Evolutionary conservation across 345 rosid species (phyloP), one percentile per base, ranked within the genome.

Genomic region (Acer campestre): DNA sequence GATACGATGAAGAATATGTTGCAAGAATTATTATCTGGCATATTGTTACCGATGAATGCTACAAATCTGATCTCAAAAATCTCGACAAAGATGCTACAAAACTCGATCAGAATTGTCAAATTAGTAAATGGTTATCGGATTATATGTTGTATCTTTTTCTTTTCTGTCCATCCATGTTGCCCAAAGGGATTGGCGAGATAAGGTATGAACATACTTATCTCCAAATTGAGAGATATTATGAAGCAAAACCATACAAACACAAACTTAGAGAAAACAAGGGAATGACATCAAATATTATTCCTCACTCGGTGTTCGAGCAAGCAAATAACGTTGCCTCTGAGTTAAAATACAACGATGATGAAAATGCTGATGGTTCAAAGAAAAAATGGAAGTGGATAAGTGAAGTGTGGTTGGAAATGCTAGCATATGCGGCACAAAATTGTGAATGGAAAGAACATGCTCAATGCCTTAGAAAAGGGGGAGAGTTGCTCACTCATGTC

Each of bases 401-500:
- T 56, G 2, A 56, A 56, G 61, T 56, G 61, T 56, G 61, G 61
- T 7, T 56, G 22, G 61, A 56, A n/a, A 56, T 56, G 17, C 8
- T 56, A 4, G 22, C 61, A 56, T 56, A 4, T 17, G 61, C 61
- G 6, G 61, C 22, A 14, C 20, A 55, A 17, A 49, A 13, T 49
- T 49, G 46, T 42, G 46, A 42, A 42, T 42, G 46, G 46, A 42
- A 56, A 56, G 23, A 56, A 8, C 82, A 75, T 29, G 68, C 73
- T 42, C 76, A 78, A 25, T 70, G 68, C 16, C 71, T 84, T 9
- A 67, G 62, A 10, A 27, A 53, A 20, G 82, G 84, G 1, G 79
- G 80, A 42, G 84, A 84, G 78, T 35, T 42, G 10, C 67, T 84
- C 3, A 76, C 82, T 68, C 78, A 80, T 22, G 80, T 84, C 2